Conservation (phyloP, 1,284 basidiomycete species). For the Amanita bisporigera region DNA sequence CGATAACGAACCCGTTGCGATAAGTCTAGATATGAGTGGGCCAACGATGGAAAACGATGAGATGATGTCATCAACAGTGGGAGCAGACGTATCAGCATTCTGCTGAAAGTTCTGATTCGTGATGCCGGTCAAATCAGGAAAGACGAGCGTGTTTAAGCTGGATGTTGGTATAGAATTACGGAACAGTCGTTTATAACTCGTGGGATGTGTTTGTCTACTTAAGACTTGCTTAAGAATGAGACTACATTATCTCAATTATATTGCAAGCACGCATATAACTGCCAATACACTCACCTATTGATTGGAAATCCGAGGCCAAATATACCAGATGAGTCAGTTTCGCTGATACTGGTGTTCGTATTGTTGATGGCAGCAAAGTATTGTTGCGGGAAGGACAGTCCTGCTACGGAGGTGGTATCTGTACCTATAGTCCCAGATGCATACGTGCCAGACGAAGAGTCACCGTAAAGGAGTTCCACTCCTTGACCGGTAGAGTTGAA, state of each 20-base stretch:
- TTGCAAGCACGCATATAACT: background rate
- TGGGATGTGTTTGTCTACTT: background rate
- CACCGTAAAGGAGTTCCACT: conserved; percentile 56
- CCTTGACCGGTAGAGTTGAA: conserved; percentile 49
- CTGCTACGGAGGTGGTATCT: conserved; percentile 53
- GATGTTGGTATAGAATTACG: background rate
- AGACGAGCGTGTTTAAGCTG: background rate
- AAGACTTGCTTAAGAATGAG: background rate
- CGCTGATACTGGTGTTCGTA: conserved; percentile 56
- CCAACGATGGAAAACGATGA: conserved; percentile 35
- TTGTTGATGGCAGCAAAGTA: conserved; percentile 58
- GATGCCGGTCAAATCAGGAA: background rate
- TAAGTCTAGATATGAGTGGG: conserved; percentile 50
- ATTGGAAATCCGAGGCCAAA: conserved; percentile 64
- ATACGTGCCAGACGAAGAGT: conserved; percentile 58
- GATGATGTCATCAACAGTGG: conserved; percentile 24
- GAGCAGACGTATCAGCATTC: conserved; percentile 13
- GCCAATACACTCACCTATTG: conserved; percentile 48
- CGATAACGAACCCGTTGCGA: conserved; percentile 37
- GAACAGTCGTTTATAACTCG: background rate
- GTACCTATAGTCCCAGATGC: conserved; percentile 56
- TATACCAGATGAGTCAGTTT: conserved; percentile 54
- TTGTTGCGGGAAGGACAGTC: conserved; percentile 49
- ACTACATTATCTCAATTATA: background rate
- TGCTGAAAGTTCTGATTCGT: background rate